These are phyloP conservation scores for Phialophora expanda DNA, from an alignment of 2,329 filamentous ascomycete species.

Conservation along the genomic window DNA sequence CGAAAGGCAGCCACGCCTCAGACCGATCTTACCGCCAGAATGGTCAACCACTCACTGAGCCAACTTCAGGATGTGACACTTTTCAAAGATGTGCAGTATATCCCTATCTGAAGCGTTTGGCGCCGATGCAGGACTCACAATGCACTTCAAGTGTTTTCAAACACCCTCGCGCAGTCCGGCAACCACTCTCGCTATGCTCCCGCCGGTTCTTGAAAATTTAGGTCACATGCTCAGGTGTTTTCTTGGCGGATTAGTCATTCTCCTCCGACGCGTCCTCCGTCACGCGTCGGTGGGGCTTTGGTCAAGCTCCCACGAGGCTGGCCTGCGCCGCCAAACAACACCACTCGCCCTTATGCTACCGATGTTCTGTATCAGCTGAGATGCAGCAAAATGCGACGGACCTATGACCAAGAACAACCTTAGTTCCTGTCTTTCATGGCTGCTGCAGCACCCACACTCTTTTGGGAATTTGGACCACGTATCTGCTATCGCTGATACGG, in stretches of 20 bases:
- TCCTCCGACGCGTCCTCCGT: neutral
- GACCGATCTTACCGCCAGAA: neutral
- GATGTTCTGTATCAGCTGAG: neutral
- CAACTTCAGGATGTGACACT: neutral
- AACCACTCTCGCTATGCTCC: neutral
- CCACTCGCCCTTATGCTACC: neutral
- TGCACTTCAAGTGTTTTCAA: neutral
- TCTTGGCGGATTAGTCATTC: conserved; percentile 10
- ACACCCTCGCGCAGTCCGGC: neutral
- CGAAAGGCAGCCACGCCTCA: neutral
- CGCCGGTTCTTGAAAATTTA: neutral
- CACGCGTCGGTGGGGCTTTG: conserved; percentile 17
- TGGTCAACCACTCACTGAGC: neutral
- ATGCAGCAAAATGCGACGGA: conserved; percentile 35
- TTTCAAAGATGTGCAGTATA: neutral
- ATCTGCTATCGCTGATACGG: conserved; percentile 22
- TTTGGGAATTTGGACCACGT: conserved; percentile 36
- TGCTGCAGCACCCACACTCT: conserved; percentile 48
- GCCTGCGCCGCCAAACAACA: conserved; percentile 12
- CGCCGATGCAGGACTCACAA: neutral
- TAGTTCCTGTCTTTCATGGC: conserved; percentile 53
- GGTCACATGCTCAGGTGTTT: conserved; percentile 11
- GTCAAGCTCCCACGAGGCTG: conserved; percentile 1
- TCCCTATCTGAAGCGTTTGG: neutral
- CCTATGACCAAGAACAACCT: conserved; percentile 58